phyloP scores from a whole-genome alignment of 2,329 filamentous ascomycete species.

The Cyphellophora attinorum region DNA sequence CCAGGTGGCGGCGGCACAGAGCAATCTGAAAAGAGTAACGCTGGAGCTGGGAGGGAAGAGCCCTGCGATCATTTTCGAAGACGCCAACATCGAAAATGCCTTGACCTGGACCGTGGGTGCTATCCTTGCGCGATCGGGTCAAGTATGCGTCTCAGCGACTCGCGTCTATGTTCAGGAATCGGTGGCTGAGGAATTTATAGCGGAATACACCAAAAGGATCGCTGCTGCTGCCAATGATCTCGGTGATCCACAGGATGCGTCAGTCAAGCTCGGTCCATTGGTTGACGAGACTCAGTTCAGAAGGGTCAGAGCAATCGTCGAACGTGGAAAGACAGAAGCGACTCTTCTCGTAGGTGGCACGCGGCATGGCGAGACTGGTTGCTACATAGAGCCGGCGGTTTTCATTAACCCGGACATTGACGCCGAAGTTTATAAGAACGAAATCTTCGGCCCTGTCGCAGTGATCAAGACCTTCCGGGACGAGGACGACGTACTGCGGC shows the following conservation, averaged over 20 bases:
- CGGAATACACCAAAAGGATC: slow-evolving; percentile 30
- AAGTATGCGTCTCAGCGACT: slow-evolving; percentile 47
- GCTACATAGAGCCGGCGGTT: slow-evolving; percentile 53
- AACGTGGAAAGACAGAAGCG: slow-evolving; percentile 43
- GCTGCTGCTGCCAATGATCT: slow-evolving; percentile 25
- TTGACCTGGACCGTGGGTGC: slow-evolving; percentile 53
- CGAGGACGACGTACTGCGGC: slow-evolving; percentile 49
- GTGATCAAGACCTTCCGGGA: slow-evolving; percentile 51
- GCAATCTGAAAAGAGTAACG: slow-evolving; percentile 26
- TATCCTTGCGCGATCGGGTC: slow-evolving; percentile 51
- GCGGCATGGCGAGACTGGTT: slow-evolving; percentile 38
- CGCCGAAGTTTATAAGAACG: slow-evolving; percentile 50
- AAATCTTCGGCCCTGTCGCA: slow-evolving; percentile 56
- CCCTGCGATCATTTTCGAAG: slow-evolving; percentile 25
- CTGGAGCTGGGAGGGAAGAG: slow-evolving; percentile 28
- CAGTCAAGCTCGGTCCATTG: slow-evolving; percentile 48
- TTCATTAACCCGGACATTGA: slow-evolving; percentile 47
- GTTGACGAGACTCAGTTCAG: slow-evolving; percentile 58
- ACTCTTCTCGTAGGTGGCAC: slow-evolving; percentile 42
- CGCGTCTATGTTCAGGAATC: slow-evolving; percentile 48
- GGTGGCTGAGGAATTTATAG: slow-evolving; percentile 40
- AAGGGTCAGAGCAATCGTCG: slow-evolving; percentile 46
- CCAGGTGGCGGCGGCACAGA: slow-evolving; percentile 20
- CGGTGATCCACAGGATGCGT: slow-evolving; percentile 27
- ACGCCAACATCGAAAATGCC: slow-evolving; percentile 25